phyloP scores from a whole-genome alignment of 129 eudicot species.

The Apium graveolens region DNA sequence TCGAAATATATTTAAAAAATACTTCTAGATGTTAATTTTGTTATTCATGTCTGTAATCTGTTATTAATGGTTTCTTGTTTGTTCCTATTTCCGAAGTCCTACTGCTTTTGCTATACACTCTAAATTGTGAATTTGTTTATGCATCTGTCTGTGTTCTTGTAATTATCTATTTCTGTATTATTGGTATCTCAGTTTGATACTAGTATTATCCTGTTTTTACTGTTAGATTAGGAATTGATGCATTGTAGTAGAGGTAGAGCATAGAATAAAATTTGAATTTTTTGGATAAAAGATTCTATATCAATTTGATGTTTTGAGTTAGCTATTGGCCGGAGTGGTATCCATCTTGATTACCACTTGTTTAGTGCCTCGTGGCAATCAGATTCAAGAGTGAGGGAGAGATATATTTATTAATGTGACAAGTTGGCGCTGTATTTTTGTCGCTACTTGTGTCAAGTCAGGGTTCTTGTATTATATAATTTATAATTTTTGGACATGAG shows the following conservation, averaged over 20 bases:
- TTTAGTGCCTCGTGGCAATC: not conserved
- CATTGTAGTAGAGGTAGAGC: not conserved
- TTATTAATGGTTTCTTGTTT: not conserved
- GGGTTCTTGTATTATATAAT: not conserved
- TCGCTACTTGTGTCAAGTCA: not conserved
- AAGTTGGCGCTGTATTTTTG: not conserved
- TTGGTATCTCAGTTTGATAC: not conserved
- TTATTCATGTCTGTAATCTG: not conserved
- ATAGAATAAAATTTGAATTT: not conserved
- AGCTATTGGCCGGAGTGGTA: not conserved
- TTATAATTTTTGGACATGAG: not conserved
- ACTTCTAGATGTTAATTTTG: slow-evolving; percentile 1
- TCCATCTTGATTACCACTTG: not conserved
- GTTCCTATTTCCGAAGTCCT: not conserved
- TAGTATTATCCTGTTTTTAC: not conserved
- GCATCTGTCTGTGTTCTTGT: not conserved
- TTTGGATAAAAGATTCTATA: not conserved
- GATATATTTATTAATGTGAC: not conserved
- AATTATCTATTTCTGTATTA: not conserved
- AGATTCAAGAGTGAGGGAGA: not conserved
- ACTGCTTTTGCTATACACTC: slow-evolving; percentile 1
- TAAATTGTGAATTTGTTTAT: not conserved
- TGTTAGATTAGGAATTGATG: not conserved
- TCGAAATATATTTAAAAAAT: not conserved
- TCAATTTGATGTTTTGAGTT: not conserved